phyloP scores from a whole-genome alignment of 2,329 filamentous ascomycete genomes.

The Thelonectria rubi region DNA sequence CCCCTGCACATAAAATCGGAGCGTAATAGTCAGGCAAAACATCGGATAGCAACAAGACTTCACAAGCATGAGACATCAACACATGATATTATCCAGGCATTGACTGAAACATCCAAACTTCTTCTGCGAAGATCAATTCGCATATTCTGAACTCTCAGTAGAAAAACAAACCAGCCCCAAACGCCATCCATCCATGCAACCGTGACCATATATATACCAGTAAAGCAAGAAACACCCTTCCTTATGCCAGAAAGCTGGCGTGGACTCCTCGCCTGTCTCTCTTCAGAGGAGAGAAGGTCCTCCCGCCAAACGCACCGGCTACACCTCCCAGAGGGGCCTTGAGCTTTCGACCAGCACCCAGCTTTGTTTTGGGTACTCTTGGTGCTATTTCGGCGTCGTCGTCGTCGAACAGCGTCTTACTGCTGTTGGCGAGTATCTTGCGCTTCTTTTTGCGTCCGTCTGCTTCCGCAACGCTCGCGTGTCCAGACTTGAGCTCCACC shows the following conservation, averaged over 20 bases:
- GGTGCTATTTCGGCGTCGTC: constrained; percentile 64
- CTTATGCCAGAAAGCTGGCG: constrained; percentile 66
- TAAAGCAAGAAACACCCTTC: not conserved
- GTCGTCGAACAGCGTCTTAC: constrained; percentile 75
- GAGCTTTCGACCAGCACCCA: constrained; percentile 40
- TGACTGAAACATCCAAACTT: not conserved
- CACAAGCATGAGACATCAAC: not conserved
- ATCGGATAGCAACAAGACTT: not conserved
- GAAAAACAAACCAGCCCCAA: constrained; percentile 12
- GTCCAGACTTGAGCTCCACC: constrained; percentile 22
- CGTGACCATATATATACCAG: not conserved
- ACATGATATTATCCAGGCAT: too few species aligned
- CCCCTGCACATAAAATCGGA: not conserved
- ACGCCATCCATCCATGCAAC: constrained; percentile 37
- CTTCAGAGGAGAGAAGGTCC: constrained; percentile 76
- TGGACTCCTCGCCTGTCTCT: constrained; percentile 70
- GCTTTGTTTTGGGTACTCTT: constrained; percentile 47
- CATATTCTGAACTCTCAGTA: not conserved
- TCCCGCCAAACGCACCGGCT: constrained; percentile 60
- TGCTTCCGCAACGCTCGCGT: constrained; percentile 38
- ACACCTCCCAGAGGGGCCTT: constrained; percentile 52
- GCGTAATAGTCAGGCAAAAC: not conserved
- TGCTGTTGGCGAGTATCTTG: constrained; percentile 71
- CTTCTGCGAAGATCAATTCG: not conserved
- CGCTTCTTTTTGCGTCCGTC: constrained; percentile 74